Evolutionary conservation across 1,139 yeast species (phyloP), one percentile per base, ranked within the genome.

Genomic region (Scheffersomyces stambukii): DNA sequence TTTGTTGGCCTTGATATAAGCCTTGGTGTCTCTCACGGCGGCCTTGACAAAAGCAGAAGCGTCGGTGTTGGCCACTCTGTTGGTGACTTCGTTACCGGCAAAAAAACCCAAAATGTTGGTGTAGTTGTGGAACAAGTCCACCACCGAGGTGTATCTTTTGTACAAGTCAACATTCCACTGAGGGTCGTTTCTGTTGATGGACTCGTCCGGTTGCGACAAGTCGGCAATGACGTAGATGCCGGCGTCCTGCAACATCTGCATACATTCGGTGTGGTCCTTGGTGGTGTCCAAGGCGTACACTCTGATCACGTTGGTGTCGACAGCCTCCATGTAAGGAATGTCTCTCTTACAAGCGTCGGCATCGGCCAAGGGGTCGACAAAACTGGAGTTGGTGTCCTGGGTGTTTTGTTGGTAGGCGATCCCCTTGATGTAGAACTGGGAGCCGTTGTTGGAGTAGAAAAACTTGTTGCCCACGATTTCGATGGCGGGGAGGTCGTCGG

Each of bases 71-170:
- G 76, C 60, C 24, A 59, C 68, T 50, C 77, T 77, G 59, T 86
- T 83, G 54, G 82, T 76, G 37, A 85, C 95, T 66, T 86, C 96
- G 54, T 86, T 86, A 52, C 93, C 96, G 28, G 96, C 95, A 50
- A 85, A 84, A 68, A 83, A 85, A 23, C 95, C 95, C 37, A 85
- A 67, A 20, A 82, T 76, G 62, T 86, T 86, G 48, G 79, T 69
- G 60, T 82, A 85, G 40, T 67, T 54, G 32, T 81, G 74, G 68
- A 86, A 77, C 43, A 66, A 68, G 52, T 84, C 93, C 36, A 86
- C 77, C 32, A 82, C 84, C 13, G 78, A 69, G 30, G 80, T 74
- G 41, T 86, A 85, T 50, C 91, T 80, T 44, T 75, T 64, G 58
- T 75, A 81, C 27, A 84, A 69, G 19, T 71, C 74, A 29, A 73